Evolutionary conservation across 768 basidiomycete species (phyloP).

Genomic region (Leucogyrophana mollusca): DNA sequence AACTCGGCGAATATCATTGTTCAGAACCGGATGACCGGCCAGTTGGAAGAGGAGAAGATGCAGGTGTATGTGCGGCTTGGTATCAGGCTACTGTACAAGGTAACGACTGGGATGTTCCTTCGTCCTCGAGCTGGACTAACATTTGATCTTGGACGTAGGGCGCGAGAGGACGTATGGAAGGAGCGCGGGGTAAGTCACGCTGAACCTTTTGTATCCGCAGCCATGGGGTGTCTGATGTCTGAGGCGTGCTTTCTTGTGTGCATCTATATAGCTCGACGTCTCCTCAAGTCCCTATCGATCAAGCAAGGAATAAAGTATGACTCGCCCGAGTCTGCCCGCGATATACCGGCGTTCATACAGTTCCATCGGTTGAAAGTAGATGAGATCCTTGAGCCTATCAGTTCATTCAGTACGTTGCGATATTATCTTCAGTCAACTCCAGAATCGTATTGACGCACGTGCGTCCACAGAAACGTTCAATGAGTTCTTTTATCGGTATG

Average conservation of each 20-base stretch:
- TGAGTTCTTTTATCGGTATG: slow-evolving; percentile 80
- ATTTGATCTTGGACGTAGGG: slow-evolving; percentile 44
- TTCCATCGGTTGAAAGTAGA: slow-evolving; percentile 84
- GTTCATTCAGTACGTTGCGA: slow-evolving; percentile 72
- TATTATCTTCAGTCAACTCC: background rate
- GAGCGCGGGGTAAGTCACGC: slow-evolving; percentile 74
- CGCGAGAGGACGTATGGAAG: slow-evolving; percentile 85
- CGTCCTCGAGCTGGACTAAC: slow-evolving; percentile 4
- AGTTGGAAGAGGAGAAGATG: slow-evolving; percentile 98
- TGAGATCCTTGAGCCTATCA: slow-evolving; percentile 81
- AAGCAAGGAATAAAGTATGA: slow-evolving; percentile 96
- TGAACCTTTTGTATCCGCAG: too few species aligned
- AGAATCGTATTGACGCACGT: slow-evolving; percentile 5
- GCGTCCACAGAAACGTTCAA: slow-evolving; percentile 78
- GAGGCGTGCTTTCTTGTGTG: too few species aligned
- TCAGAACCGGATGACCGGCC: slow-evolving; percentile 89
- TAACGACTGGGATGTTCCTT: slow-evolving; percentile 17
- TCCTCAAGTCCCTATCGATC: slow-evolving; percentile 86
- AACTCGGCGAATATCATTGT: slow-evolving; percentile 99
- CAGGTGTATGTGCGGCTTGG: slow-evolving; percentile 90
- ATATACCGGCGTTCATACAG: slow-evolving; percentile 85
- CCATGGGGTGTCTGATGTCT: too few species aligned
- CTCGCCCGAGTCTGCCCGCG: slow-evolving; percentile 75
- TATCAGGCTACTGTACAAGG: slow-evolving; percentile 90
- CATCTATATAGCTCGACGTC: slow-evolving; percentile 60